phyloP scores from a whole-genome alignment of 805 yeast genomes.

The Komagataella mondaviorum region DNA sequence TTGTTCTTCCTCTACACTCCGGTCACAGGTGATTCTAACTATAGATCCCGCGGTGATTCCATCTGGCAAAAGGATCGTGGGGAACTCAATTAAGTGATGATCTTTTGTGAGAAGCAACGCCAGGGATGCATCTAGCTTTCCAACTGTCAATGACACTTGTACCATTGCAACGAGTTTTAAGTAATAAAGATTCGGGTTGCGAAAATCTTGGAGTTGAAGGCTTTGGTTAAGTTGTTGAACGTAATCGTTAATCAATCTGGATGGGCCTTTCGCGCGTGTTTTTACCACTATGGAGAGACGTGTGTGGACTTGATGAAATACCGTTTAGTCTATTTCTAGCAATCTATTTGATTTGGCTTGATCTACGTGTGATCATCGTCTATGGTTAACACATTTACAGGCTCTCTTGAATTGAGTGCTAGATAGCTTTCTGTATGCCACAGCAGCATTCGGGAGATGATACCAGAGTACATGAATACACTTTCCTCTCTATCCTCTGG shows the following conservation, averaged over 20 bases:
- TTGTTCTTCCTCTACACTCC: conserved; percentile 54
- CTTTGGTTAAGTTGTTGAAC: neutral
- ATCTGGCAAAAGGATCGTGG: conserved; percentile 84
- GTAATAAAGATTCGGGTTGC: neutral
- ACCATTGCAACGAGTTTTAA: conserved; percentile 33
- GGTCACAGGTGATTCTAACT: conserved; percentile 72
- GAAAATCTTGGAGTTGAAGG: neutral
- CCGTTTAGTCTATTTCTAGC: neutral
- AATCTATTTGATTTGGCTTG: neutral
- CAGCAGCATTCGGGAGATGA: conserved; percentile 28
- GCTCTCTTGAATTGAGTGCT: conserved; percentile 12
- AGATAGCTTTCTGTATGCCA: conserved; percentile 22
- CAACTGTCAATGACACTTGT: conserved; percentile 87
- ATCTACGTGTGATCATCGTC: conserved; percentile 14
- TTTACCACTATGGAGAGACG: neutral
- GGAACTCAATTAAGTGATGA: conserved; percentile 92
- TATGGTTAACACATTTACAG: conserved; percentile 19
- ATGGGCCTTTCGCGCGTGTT: neutral
- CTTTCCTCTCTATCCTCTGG: conserved; percentile 30
- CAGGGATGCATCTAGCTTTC: conserved; percentile 88
- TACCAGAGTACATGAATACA: conserved; percentile 22
- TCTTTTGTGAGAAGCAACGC: conserved; percentile 79
- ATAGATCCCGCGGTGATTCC: conserved; percentile 89
- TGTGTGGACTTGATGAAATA: neutral
- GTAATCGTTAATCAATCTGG: neutral